A percentile compares a stretch with the other conserved stretches of the same genome.
Conservation (phyloP, 1,139 yeast species). For the Ogataea hybrid region DNA sequence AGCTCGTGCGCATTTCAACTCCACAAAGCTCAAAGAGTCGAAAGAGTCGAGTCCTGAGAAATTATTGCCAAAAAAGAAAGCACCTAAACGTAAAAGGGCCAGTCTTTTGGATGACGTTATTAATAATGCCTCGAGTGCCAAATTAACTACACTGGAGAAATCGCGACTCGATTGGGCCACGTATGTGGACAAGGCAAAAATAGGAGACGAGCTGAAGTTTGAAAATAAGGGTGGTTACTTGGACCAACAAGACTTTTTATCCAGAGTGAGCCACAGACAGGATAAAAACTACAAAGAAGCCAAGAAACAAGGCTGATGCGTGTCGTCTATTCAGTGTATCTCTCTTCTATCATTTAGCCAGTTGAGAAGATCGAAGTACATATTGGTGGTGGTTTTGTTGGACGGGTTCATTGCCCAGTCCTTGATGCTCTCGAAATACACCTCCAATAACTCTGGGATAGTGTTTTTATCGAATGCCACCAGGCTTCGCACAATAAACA, state of each 20-base stretch:
- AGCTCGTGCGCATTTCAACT: conserved; percentile 75
- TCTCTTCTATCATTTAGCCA: conserved; percentile 58
- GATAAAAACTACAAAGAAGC: conserved; percentile 64
- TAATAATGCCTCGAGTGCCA: conserved; percentile 56
- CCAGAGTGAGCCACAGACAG: conserved; percentile 66
- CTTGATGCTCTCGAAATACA: conserved; percentile 57
- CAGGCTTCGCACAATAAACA: conserved; percentile 60
- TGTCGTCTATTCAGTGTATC: background rate
- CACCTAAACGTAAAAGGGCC: conserved; percentile 58
- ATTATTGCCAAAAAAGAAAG: conserved; percentile 40
- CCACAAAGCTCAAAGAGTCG: conserved; percentile 27
- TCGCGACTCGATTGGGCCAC: conserved; percentile 95
- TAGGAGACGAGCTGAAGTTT: conserved; percentile 74
- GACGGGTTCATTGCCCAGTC: conserved; percentile 54
- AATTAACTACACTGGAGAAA: conserved; percentile 88
- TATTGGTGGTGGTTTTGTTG: conserved; percentile 53
- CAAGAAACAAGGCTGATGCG: conserved; percentile 24
- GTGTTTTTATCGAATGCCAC: conserved; percentile 31
- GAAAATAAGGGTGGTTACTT: conserved; percentile 81
- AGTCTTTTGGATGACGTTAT: conserved; percentile 73
- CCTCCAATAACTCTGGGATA: conserved; percentile 44
- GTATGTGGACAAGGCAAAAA: conserved; percentile 83
- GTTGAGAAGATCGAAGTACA: conserved; percentile 78
- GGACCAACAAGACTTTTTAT: conserved; percentile 87
- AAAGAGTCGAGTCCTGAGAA: conserved; percentile 2